Percentiles rank a stretch among this genome's conserved stretches.
These are phyloP conservation scores for Scheffersomyces insectosa DNA, from an alignment of 1,139 yeast genomes.

Conservation along the genomic window DNA sequence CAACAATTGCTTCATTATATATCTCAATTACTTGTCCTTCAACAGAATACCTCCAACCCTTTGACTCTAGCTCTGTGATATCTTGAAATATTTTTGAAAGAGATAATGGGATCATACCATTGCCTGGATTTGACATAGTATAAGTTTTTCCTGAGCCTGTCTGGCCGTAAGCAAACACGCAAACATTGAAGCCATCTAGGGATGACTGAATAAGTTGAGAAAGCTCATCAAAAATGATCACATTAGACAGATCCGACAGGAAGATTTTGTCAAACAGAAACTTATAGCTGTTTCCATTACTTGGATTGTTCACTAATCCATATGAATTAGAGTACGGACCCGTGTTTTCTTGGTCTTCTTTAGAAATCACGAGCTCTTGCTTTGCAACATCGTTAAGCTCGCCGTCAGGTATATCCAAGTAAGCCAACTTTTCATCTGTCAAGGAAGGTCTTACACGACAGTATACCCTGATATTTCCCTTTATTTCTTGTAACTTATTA, in stretches of 20 bases:
- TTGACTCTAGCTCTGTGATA: constrained; percentile 46
- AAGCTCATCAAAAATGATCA: constrained; percentile 75
- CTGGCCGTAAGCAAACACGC: constrained; percentile 96
- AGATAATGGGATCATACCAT: constrained; percentile 85
- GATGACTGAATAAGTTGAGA: constrained; percentile 88
- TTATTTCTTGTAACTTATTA: constrained; percentile 75
- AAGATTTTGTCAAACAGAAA: constrained; percentile 85
- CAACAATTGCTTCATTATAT: constrained; percentile 79
- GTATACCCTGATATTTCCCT: constrained; percentile 90
- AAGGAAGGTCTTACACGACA: constrained; percentile 77
- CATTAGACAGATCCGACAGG: constrained; percentile 52
- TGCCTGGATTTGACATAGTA: constrained; percentile 75
- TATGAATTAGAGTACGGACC: constrained; percentile 1
- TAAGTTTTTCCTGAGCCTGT: constrained; percentile 96
- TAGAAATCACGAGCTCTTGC: constrained; percentile 43
- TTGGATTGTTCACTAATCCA: background rate
- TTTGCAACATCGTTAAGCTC: constrained; percentile 50
- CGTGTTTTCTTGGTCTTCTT: constrained; percentile 15
- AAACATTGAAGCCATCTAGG: constrained; percentile 86
- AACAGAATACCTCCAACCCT: constrained; percentile 68
- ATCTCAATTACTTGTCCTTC: constrained; percentile 85
- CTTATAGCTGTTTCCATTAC: constrained; percentile 22
- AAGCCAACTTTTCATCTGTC: constrained; percentile 23
- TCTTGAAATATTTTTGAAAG: constrained; percentile 70
- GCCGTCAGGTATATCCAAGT: constrained; percentile 50